A percentile compares a stretch with the other conserved stretches of the same genome.
These are phyloP conservation scores for Pilaira anomala DNA, from an alignment of 192 early-diverging fungal genomes.

Conservation along the genomic window DNA sequence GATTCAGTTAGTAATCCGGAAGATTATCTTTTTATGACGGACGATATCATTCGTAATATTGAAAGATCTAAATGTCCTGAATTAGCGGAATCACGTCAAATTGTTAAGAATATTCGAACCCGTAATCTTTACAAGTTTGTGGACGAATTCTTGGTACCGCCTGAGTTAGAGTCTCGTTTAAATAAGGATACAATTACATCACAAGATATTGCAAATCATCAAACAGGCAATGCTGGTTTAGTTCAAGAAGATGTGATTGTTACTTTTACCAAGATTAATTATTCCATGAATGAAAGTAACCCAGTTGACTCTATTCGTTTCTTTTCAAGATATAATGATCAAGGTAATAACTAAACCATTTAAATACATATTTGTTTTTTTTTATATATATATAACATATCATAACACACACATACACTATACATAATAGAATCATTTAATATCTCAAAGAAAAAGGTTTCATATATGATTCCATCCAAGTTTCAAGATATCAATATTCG, in stretches of 20 bases:
- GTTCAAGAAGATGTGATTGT: slow-evolving; percentile 71
- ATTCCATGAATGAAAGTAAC: slow-evolving; percentile 82
- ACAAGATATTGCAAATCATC: slow-evolving; percentile 58
- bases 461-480: slow-evolving; percentile 61
- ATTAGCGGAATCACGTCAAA: slow-evolving; percentile 61
- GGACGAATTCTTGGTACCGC: slow-evolving; percentile 68
- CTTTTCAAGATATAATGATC: slow-evolving; percentile 64
- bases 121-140: slow-evolving; percentile 88
- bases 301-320: slow-evolving; percentile 85
- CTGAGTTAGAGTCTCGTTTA: slow-evolving; percentile 33
- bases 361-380: neutral
- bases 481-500: slow-evolving; percentile 71
- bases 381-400: too few species aligned
- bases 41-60: slow-evolving; percentile 75
- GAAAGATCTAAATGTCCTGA: slow-evolving; percentile 59
- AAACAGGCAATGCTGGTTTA: slow-evolving; percentile 59
- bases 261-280: slow-evolving; percentile 68
- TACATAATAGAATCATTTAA: slow-evolving; percentile 53
- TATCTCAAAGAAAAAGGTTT: slow-evolving; percentile 69
- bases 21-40: slow-evolving; percentile 75
- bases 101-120: slow-evolving; percentile 72
- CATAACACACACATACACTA: too few species aligned
- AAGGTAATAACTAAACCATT: slow-evolving; percentile 19
- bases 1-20: slow-evolving; percentile 59
- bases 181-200: slow-evolving; percentile 46